Percentiles rank a stretch among this genome's conserved stretches.
These are phyloP conservation scores for Pelargonium cotyledonis DNA, from an alignment of 441 rosid species.

Conservation along the genomic window DNA sequence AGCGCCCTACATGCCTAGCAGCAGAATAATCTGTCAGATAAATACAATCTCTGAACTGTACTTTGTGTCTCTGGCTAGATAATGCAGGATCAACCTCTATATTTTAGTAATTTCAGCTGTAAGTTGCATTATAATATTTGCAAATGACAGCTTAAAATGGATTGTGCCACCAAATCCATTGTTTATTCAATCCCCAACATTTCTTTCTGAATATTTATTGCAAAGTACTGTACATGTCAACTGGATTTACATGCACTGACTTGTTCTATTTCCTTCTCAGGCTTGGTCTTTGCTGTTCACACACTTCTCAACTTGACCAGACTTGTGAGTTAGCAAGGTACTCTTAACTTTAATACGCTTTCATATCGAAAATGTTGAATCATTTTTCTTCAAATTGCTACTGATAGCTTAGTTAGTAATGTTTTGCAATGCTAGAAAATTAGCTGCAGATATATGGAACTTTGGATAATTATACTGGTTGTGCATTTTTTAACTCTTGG, in stretches of 20 bases:
- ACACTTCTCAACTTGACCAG: background rate
- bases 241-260: conserved; percentile 5
- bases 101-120: conserved; percentile 9
- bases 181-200: conserved; percentile 14
- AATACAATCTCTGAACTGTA: conserved; percentile 8
- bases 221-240: background rate
- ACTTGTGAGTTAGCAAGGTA: background rate
- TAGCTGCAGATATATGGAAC: background rate
- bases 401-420: background rate
- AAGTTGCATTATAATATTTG: conserved; percentile 5
- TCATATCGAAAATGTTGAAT: too few relatives aligned
- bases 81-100: conserved; percentile 12
- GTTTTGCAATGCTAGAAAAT: background rate
- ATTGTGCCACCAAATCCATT: conserved; percentile 30
- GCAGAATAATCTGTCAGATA: background rate
- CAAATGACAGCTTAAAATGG: conserved; percentile 26
- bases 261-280: background rate
- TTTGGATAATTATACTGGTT: background rate
- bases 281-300: background rate
- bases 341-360: background rate
- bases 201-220: background rate
- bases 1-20: conserved; percentile 22
- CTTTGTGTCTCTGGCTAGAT: background rate
- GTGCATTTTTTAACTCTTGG: background rate
- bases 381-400: background rate